These are phyloP conservation scores for Piper longum DNA, from an alignment of 164 flowering plant genomes.

Conservation along the genomic window DNA sequence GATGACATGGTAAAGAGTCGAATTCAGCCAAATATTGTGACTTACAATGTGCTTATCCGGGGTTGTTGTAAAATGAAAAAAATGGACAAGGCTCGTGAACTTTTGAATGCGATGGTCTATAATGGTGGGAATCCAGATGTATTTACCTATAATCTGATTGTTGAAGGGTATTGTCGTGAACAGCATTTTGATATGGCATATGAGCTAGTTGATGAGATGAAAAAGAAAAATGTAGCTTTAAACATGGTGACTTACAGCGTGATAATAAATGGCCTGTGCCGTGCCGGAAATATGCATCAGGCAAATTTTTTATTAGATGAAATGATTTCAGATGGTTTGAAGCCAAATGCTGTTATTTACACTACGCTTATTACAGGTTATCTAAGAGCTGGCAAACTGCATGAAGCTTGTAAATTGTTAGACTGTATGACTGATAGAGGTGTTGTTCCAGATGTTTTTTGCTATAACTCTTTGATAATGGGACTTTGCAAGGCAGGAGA, in stretches of 20 bases:
- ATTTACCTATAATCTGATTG: slow-evolving; percentile 30
- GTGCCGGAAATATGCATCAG: slow-evolving; percentile 21
- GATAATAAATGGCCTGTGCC: slow-evolving; percentile 39
- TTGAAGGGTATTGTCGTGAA: slow-evolving; percentile 39
- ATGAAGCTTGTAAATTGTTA: slow-evolving; percentile 32
- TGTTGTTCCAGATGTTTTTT: slow-evolving; percentile 49
- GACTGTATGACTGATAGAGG: slow-evolving; percentile 39
- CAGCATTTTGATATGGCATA: slow-evolving; percentile 22
- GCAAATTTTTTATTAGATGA: slow-evolving; percentile 25
- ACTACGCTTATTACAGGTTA: slow-evolving; percentile 39
- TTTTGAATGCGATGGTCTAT: slow-evolving; percentile 39
- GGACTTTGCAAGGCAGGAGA: slow-evolving; percentile 48
- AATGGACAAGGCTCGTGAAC: slow-evolving; percentile 33
- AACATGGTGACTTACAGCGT: slow-evolving; percentile 26
- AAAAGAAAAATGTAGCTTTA: slow-evolving; percentile 25
- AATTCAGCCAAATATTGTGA: slow-evolving; percentile 19
- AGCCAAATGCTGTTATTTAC: slow-evolving; percentile 39
- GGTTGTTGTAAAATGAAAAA: slow-evolving; percentile 44
- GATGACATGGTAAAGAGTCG: slow-evolving; percentile 42
- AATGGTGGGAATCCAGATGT: slow-evolving; percentile 31
- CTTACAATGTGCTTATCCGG: slow-evolving; percentile 32
- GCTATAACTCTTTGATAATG: slow-evolving; percentile 45
- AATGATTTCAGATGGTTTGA: slow-evolving; percentile 29
- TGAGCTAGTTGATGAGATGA: slow-evolving; percentile 46
- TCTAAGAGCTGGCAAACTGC: slow-evolving; percentile 28